Conservation (phyloP, 257 asterid species). For the Solanum tarijense region DNA sequence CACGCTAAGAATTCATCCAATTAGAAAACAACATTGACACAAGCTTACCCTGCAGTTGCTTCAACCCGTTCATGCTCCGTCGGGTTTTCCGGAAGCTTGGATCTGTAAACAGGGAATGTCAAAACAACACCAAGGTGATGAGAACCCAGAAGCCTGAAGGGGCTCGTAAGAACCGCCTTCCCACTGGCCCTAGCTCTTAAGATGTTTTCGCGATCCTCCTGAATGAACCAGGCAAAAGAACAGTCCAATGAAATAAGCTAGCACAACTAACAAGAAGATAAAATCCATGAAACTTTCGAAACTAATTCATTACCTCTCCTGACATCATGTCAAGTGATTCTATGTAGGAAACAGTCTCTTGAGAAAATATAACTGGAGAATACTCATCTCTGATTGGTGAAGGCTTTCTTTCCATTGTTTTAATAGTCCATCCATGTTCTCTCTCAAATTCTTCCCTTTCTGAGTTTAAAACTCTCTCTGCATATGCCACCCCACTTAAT, state of each 20-base stretch:
- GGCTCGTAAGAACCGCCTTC: constrained; percentile 89
- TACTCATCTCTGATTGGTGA: constrained; percentile 81
- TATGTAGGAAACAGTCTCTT: constrained; percentile 83
- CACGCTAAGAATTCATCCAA: not conserved
- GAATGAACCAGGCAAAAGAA: constrained; percentile 4
- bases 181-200: constrained; percentile 85
- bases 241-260: not conserved
- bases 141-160: constrained; percentile 69
- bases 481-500: constrained; percentile 88
- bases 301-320: constrained; percentile 55
- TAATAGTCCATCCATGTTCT: constrained; percentile 74
- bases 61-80: constrained; percentile 58
- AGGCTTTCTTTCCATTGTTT: constrained; percentile 76
- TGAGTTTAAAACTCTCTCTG: constrained; percentile 59
- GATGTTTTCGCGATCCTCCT: constrained; percentile 96
- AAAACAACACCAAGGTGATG: constrained; percentile 89
- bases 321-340: constrained; percentile 96
- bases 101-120: constrained; percentile 83
- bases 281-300: not conserved
- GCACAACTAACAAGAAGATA: not conserved
- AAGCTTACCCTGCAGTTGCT: constrained; percentile 73
- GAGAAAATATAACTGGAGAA: constrained; percentile 84
- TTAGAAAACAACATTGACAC: not conserved
- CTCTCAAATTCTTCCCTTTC: constrained; percentile 76
- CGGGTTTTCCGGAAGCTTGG: constrained; percentile 51